Percentiles rank a stretch among this genome's conserved stretches.
Conservation (phyloP, 116 monocot genomes). For the Zostera marina region DNA sequence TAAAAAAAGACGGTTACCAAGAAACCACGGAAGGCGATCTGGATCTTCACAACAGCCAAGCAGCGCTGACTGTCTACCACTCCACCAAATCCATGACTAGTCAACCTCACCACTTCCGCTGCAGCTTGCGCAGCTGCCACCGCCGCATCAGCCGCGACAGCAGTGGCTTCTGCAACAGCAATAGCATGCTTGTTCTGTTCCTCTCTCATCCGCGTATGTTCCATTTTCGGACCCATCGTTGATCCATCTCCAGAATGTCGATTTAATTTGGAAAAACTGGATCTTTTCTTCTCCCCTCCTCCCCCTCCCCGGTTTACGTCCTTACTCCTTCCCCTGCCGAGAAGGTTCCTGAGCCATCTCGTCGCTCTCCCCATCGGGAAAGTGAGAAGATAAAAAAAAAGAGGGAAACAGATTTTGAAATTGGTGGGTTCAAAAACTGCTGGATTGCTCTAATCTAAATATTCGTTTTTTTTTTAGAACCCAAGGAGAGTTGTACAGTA, state of each 20-base stretch:
- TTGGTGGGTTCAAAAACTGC: no score
- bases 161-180: constrained; percentile 5
- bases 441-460: no score
- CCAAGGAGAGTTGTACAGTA: no score
- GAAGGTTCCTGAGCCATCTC: constrained; percentile 38
- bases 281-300: constrained; percentile 33
- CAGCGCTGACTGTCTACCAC: constrained; percentile 1
- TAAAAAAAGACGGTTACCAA: constrained; percentile 1
- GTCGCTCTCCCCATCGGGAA: constrained; percentile 39
- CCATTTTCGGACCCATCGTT: neutral
- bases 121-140: constrained; percentile 71
- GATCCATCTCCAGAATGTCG: constrained; percentile 9
- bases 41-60: constrained; percentile 14
- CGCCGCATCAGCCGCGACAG: constrained; percentile 59
- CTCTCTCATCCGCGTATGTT: neutral
- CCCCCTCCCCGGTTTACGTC: neutral
- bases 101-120: constrained; percentile 16
- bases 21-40: constrained; percentile 13
- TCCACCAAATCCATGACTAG: constrained; percentile 5
- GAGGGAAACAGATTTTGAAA: no score
- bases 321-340: constrained; percentile 5
- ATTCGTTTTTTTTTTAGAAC: no score
- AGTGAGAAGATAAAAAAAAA: no score
- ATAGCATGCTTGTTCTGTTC: constrained; percentile 14
- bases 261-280: constrained; percentile 33